Base-by-base conservation (phyloP, 192 early-diverging fungal species). In the Backusella mclennaniae region DNA sequence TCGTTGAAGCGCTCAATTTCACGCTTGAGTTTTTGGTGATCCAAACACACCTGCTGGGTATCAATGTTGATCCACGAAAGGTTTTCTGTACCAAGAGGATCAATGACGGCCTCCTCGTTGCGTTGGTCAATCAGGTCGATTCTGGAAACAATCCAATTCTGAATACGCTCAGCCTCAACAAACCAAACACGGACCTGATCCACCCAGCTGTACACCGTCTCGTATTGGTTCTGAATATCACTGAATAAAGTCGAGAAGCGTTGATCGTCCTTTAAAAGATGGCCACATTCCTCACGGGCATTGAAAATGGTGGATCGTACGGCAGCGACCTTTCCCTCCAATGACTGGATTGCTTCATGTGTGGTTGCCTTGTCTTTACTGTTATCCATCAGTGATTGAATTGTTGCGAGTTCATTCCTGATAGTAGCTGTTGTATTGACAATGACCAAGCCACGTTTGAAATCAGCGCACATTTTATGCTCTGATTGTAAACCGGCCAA, bases 161-260 rank as follows among this genome's bases (percentile, higher is more conserved):
- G 76, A 35, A 86, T 84, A 31, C 83, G 76, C 35, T 84, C 79
- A 29, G 83, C 83, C 71, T 84, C 81, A 29, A 52, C 77, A 70
- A 86, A 84, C 85, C 85, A 86, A 23, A 82, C 71, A 19, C 85
- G 77, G 1, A 84, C 79, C 56, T 72, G 79, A 41, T 84, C 79
- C 1, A 80, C 73, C 73, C 79, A 80, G 38, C 75, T 74, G 23
- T 63, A 67, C 1, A 84, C 79, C 0, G 36, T 80, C 26, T 78
- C 71, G 66, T 78, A 84, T 31, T 66, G 29, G 8, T 76, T 39
- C 1, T 79, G 59, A 3, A 59, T 59, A n/a, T 52, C n/a, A 12
- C 73, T 53, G 15, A 79, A 68, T 8, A 53, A 44, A 1, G 35
- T 31, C 15, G 49, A 29, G 7, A 79, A 39, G 7, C 69, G 49